These are phyloP conservation scores for Phalaenopsis aphrodite DNA, from an alignment of 106 monocot species.

Conservation along the genomic window DNA sequence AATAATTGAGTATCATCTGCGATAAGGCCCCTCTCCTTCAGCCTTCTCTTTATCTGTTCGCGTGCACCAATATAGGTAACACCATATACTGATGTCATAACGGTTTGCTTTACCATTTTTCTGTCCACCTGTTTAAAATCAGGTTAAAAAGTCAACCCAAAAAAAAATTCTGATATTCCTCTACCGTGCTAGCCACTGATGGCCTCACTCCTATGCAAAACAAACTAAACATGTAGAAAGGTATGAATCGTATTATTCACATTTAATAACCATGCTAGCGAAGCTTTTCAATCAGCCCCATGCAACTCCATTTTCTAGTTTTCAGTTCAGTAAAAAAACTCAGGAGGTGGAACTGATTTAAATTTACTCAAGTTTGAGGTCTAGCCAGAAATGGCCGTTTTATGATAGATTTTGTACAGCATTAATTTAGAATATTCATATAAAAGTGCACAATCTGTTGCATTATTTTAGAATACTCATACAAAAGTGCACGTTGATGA, in stretches of 20 bases:
- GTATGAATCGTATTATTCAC: background rate
- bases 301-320: background rate
- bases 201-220: background rate
- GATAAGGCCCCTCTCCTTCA: slow-evolving; percentile 56
- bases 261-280: background rate
- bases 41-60: slow-evolving; percentile 77
- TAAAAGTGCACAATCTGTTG: background rate
- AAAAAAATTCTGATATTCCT: background rate
- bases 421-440: background rate
- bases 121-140: slow-evolving; percentile 58
- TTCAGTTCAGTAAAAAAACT: background rate
- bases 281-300: background rate
- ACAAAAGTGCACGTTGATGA: background rate
- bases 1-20: slow-evolving; percentile 45
- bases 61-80: slow-evolving; percentile 87
- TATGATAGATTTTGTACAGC: background rate
- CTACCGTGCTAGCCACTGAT: background rate
- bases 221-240: background rate
- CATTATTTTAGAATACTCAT: too few relatives aligned
- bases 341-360: background rate
- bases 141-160: background rate
- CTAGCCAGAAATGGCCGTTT: background rate
- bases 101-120: slow-evolving; percentile 91
- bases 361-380: background rate
- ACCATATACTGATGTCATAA: slow-evolving; percentile 98